Evolutionary conservation across 176 grass and related monocot species (phyloP).

Genomic region (Oryza meyeriana): DNA sequence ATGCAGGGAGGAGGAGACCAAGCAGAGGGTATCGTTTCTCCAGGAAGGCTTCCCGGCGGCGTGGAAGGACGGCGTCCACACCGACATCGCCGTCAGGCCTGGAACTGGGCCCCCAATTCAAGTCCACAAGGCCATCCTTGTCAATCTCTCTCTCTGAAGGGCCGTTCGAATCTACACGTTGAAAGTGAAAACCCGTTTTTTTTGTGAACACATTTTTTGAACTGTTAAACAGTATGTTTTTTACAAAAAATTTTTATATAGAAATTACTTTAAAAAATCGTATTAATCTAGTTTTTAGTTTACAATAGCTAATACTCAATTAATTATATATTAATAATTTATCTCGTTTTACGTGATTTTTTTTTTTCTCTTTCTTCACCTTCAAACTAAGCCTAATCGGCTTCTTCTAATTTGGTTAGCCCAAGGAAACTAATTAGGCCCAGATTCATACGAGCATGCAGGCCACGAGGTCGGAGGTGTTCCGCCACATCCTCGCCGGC

Average conservation of each 20-base stretch:
- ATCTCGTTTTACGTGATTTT: no score
- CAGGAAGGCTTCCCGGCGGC: constrained; percentile 41
- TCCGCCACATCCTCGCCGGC: constrained; percentile 50
- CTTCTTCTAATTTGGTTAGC: neutral
- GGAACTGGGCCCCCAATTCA: constrained; percentile 52
- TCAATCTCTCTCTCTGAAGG: constrained; percentile 25
- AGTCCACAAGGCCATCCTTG: constrained; percentile 77
- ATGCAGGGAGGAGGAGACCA: constrained; percentile 33
- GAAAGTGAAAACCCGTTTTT: no score
- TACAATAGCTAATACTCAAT: no score
- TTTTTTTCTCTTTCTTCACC: no score
- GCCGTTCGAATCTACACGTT: no score
- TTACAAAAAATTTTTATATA: no score
- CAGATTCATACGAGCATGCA: neutral
- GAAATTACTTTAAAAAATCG: no score
- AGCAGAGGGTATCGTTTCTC: constrained; percentile 50
- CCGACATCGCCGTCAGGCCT: constrained; percentile 68
- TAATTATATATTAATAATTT: no score
- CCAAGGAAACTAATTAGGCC: neutral
- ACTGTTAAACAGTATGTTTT: no score
- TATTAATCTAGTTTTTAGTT: no score
- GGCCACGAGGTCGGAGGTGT: constrained; percentile 67
- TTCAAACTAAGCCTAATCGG: no score
- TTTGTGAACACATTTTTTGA: no score
- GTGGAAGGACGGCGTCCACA: constrained; percentile 62